Evolutionary conservation across 345 rosid species (phyloP), one percentile per base, ranked within the genome.

Genomic region (Eucalyptus curtisii): DNA sequence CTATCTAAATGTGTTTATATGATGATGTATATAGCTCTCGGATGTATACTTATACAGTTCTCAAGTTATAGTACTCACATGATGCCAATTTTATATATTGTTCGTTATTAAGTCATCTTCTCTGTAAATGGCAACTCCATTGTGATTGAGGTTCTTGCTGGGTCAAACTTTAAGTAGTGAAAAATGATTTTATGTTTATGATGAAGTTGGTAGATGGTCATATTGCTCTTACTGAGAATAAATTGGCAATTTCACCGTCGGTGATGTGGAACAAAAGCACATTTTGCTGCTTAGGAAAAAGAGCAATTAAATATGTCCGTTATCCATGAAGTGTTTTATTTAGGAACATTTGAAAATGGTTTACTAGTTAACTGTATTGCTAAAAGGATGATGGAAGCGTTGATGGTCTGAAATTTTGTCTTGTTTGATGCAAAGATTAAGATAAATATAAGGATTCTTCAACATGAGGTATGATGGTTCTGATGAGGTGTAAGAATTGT

Each of bases 321-420:
- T 52, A 52, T 52, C 55, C 55, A 52, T 52, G 55, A 52, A 52
- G 22, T 52, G 24, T 52, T 50, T 0, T 0, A 52, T 7, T 50
- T 52, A 52, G 24, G 55, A 52, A 52, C 55, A 52, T 52, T 52
- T 52, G 24, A 52, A 52, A 52, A 52, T 19, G 10, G 55, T 19
- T 7, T 52, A 52, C 24, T 0, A 52, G 0, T 0, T 52, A 52
- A 52, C 0, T 7, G 0, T 0, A 52, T 0, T 3, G 4, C 0
- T 52, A 0, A 52, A 52, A 52, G 10, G 55, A 52, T 52, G 55
- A 52, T 52, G 55, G 55, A 52, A 7, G 10, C 2, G 0, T 7
- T 52, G 10, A 52, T 52, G 55, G 55, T 7, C 0, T 52, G 10
- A 52, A 52, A 52, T 52, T 52, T 0, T 7, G 0, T 52, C 55